Conservation (phyloP, 73 alveolate genomes). For the Tetrahymena borealis region DNA sequence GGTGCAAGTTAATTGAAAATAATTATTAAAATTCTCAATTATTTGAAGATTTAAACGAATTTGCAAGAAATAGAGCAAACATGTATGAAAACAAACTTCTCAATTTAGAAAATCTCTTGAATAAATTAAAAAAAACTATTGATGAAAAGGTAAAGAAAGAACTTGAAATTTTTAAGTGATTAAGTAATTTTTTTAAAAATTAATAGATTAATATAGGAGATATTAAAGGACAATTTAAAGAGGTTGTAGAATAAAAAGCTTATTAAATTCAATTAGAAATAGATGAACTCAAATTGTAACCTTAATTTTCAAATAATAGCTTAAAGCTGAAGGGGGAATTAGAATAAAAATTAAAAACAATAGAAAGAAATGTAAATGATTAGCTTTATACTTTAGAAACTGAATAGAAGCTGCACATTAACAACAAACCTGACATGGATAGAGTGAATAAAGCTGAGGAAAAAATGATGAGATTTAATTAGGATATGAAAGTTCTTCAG, state of each 20-base stretch:
- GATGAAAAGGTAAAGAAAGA: too few species aligned
- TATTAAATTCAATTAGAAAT: not conserved
- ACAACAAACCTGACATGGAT: not conserved
- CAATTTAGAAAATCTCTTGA: not conserved
- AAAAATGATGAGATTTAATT: not conserved
- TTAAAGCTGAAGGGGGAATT: not conserved
- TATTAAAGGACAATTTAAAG: not conserved
- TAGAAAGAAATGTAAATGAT: not conserved
- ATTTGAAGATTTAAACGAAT: not conserved
- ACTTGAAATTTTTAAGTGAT: too few species aligned
- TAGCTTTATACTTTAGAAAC: not conserved
- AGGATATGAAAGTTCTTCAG: not conserved
- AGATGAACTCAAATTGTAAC: not conserved
- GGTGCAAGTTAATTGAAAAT: not conserved
- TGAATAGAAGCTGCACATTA: not conserved
- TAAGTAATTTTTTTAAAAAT: not conserved
- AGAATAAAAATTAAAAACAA: not conserved
- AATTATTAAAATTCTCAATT: not conserved
- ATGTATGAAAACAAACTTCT: not conserved
- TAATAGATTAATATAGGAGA: not conserved
- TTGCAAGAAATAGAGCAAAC: not conserved
- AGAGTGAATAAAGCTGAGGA: not conserved
- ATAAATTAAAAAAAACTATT: not conserved
- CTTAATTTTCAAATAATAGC: not conserved
- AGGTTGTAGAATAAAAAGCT: not conserved